phyloP scores from a whole-genome alignment of 768 basidiomycete species.

The Naganishia friedmannii region DNA sequence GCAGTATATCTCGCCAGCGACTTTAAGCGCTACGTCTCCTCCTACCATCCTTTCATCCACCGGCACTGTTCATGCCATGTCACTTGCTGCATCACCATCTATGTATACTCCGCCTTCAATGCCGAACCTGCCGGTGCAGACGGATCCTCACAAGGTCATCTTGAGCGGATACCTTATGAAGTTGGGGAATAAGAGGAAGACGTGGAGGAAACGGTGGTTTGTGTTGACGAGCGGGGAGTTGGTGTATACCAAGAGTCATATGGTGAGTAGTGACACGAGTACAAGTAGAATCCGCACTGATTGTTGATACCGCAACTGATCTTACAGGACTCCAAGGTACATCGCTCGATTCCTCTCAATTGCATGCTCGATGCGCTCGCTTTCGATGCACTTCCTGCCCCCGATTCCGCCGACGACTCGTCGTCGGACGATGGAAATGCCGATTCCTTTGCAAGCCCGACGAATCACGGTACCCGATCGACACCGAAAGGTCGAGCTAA shows the following conservation, averaged over 20 bases:
- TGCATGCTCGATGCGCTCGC: constrained; percentile 91
- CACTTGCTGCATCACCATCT: constrained; percentile 8
- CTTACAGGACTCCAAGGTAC: constrained; percentile 78
- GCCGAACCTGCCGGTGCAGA: constrained; percentile 43
- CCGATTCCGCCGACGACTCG: constrained; percentile 35
- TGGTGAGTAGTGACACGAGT: constrained; percentile 62
- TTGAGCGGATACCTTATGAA: constrained; percentile 93
- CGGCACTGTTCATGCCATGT: neutral
- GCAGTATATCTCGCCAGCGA: neutral
- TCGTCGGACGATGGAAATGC: constrained; percentile 44
- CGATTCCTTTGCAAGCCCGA: constrained; percentile 9
- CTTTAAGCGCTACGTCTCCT: neutral
- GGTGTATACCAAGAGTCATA: constrained; percentile 86
- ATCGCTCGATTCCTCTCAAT: constrained; percentile 77
- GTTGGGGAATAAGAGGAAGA: constrained; percentile 84
- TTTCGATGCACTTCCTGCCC: constrained; percentile 58
- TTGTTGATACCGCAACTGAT: neutral
- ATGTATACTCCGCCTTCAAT: neutral
- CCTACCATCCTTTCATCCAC: neutral
- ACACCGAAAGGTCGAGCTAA: neutral
- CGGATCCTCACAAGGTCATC: constrained; percentile 74
- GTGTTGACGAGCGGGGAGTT: constrained; percentile 83
- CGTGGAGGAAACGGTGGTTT: constrained; percentile 98
- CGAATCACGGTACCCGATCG: constrained; percentile 23
- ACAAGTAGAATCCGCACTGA: neutral